Conservation (phyloP, 2,329 filamentous ascomycete genomes). For the Aspergillus sp. region DNA sequence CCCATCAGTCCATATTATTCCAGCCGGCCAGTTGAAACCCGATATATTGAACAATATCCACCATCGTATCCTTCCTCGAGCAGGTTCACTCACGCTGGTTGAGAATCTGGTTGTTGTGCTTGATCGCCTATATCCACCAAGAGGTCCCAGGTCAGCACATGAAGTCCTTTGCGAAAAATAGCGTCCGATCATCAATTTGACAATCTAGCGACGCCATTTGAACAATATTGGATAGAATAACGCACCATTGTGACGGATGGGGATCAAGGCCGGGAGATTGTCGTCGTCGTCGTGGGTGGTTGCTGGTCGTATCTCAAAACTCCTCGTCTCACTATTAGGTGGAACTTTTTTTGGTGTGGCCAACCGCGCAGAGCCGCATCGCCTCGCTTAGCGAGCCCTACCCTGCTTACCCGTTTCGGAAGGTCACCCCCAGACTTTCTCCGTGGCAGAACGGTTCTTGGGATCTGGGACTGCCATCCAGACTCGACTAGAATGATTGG, state of each 20-base stretch:
- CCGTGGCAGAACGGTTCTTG: background rate
- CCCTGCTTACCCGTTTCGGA: conserved; percentile 32
- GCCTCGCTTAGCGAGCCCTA: conserved; percentile 50
- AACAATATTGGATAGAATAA: conserved; percentile 25
- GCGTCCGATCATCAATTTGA: conserved; percentile 14
- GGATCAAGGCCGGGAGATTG: conserved; percentile 52
- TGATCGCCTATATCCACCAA: conserved; percentile 74
- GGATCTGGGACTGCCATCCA: background rate
- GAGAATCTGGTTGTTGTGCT: conserved; percentile 98
- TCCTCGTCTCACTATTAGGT: conserved; percentile 40
- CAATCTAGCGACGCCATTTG: conserved; percentile 13
- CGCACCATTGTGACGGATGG: conserved; percentile 56
- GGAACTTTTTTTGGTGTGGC: conserved; percentile 48
- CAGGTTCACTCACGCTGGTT: conserved; percentile 75
- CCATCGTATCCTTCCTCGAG: background rate
- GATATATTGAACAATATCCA: background rate
- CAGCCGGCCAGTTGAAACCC: conserved; percentile 19
- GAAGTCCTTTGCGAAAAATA: conserved; percentile 9
- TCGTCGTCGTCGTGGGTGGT: conserved; percentile 45
- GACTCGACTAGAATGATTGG: background rate
- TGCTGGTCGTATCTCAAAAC: conserved; percentile 49
- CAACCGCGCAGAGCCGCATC: conserved; percentile 37
- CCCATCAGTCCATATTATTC: conserved; percentile 28
- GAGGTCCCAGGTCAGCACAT: conserved; percentile 24
- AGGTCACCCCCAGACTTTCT: conserved; percentile 14